Conservation (phyloP, 2,329 filamentous ascomycete species). For the Diaporthe batatas region DNA sequence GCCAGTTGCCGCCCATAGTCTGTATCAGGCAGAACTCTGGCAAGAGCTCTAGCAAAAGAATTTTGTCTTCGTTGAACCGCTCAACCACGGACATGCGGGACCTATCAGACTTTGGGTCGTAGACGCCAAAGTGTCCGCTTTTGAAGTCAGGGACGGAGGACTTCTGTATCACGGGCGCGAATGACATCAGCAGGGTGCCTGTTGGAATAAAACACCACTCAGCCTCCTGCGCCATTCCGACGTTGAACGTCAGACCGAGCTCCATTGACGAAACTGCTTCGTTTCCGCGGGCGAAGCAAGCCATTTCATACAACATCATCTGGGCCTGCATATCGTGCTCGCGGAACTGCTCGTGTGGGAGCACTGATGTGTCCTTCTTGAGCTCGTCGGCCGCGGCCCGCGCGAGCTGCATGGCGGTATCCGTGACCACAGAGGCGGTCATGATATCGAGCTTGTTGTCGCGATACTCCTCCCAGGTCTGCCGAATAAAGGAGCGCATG, state of each 20-base stretch:
- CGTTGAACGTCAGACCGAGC: background rate
- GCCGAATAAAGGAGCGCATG: background rate
- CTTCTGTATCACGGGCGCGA: background rate
- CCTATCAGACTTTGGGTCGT: background rate
- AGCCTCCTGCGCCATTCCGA: background rate
- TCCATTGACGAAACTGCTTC: background rate
- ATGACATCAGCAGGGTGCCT: background rate
- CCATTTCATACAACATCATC: background rate
- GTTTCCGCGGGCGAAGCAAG: background rate
- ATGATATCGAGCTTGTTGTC: conserved; percentile 9
- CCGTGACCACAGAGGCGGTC: conserved; percentile 10
- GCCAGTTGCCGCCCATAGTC: background rate
- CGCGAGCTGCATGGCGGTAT: conserved; percentile 1
- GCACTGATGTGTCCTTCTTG: background rate
- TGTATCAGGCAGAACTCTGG: conserved; percentile 10
- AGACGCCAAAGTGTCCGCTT: background rate
- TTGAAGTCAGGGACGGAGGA: background rate
- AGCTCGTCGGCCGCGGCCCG: conserved; percentile 1
- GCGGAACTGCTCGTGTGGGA: background rate
- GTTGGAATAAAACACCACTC: conserved; percentile 1
- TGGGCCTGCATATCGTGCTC: background rate
- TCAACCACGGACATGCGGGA: conserved; percentile 7
- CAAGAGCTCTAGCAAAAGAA: background rate
- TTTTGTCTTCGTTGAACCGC: background rate
- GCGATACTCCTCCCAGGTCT: conserved; percentile 19